A percentile compares a stretch with the other conserved stretches of the same genome.
Evolutionary conservation across 805 yeast species (phyloP).

Genomic region (Peterozyma xylosa): DNA sequence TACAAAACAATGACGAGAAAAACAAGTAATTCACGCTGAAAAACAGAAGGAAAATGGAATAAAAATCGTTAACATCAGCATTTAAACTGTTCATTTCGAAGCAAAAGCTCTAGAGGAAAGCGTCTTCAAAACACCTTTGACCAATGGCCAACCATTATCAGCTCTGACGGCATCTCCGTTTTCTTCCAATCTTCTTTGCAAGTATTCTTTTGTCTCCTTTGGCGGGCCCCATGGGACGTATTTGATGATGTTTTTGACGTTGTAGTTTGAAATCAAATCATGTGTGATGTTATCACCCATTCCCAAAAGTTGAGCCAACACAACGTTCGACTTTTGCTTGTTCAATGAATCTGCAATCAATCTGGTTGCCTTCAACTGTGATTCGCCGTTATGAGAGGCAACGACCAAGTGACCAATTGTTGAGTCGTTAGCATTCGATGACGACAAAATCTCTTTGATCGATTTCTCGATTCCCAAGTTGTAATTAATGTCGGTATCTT

Average conservation of each 20-base stretch:
- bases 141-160: conserved; percentile 72
- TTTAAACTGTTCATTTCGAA: conserved; percentile 12
- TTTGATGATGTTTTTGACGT: conserved; percentile 73
- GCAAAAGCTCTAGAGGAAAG: conserved; percentile 22
- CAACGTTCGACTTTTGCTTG: conserved; percentile 48
- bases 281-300: conserved; percentile 90
- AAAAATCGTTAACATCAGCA: neutral
- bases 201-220: conserved; percentile 82
- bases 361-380: conserved; percentile 67
- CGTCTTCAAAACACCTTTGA: conserved; percentile 42
- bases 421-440: conserved; percentile 30
- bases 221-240: conserved; percentile 99
- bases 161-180: conserved; percentile 90
- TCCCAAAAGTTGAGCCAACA: conserved; percentile 85
- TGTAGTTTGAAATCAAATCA: conserved; percentile 58
- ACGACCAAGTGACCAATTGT: conserved; percentile 75
- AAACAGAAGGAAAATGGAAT: neutral
- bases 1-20: conserved; percentile 11
- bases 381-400: conserved; percentile 81
- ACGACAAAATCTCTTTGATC: conserved; percentile 45
- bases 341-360: conserved; percentile 25
- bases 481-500: conserved; percentile 73
- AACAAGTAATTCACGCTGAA: conserved; percentile 15
- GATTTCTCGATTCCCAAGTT: conserved; percentile 60
- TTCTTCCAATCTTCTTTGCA: conserved; percentile 86